Percentiles rank a stretch among this genome's conserved stretches.
phyloP scores from a whole-genome alignment of 1,284 basidiomycete species.

The Ustilago cynodontis region DNA sequence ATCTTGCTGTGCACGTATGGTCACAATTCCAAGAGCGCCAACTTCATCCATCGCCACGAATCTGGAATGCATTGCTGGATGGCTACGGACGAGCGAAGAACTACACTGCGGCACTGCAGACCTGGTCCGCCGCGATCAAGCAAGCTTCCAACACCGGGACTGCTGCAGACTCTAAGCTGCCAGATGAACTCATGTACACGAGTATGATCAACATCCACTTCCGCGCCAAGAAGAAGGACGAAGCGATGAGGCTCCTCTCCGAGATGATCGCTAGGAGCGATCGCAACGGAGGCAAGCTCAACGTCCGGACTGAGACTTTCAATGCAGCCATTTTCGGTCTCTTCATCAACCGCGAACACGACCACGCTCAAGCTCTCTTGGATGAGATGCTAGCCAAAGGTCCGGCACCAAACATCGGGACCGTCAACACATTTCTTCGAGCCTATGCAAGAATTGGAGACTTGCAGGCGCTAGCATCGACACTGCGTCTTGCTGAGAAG shows the following conservation, averaged over 20 bases:
- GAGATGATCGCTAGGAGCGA: conserved; percentile 32
- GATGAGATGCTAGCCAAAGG: conserved; percentile 49
- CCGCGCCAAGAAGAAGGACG: conserved; percentile 18
- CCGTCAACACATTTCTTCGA: conserved; percentile 61
- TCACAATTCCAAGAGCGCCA: conserved; percentile 21
- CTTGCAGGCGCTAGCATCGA: conserved; percentile 34
- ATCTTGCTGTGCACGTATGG: conserved; percentile 59
- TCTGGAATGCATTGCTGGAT: conserved; percentile 61
- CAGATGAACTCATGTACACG: conserved; percentile 57
- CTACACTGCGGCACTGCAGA: conserved; percentile 36
- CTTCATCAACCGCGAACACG: conserved; percentile 19
- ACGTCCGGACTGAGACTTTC: conserved; percentile 52
- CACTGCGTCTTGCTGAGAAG: conserved; percentile 43
- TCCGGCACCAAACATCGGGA: conserved; percentile 57
- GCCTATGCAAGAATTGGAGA: conserved; percentile 48
- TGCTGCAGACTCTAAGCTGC: not conserved
- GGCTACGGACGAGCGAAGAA: conserved; percentile 56
- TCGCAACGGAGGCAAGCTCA: conserved; percentile 17
- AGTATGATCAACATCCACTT: conserved; percentile 62
- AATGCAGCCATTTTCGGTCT: conserved; percentile 61
- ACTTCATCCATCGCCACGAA: conserved; percentile 29
- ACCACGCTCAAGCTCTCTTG: conserved; percentile 42
- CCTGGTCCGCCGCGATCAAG: conserved; percentile 49
- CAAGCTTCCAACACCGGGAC: not conserved
- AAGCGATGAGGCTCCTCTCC: conserved; percentile 50